phyloP scores from a whole-genome alignment of 495 filamentous ascomycete species.

The Daldinia grandis region DNA sequence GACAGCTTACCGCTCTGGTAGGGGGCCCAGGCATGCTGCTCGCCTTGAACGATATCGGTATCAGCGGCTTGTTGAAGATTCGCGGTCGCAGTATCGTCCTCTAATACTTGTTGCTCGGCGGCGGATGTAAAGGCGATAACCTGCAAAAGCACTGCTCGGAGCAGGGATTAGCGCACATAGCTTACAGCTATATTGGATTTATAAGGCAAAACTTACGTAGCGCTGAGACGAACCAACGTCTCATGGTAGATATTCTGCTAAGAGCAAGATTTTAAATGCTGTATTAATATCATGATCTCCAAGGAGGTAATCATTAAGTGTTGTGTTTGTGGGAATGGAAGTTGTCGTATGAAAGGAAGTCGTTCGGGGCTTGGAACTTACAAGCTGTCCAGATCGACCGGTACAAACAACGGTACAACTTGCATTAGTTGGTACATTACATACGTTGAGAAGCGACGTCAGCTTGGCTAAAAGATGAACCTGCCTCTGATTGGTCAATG shows the following conservation, averaged over 20 bases:
- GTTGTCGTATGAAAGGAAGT: conserved; percentile 13
- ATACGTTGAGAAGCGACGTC: conserved; percentile 34
- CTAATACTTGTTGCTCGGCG: conserved; percentile 50
- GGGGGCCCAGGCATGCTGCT: conserved; percentile 38
- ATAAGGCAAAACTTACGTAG: conserved; percentile 49
- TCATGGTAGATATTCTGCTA: conserved; percentile 49
- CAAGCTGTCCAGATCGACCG: conserved; percentile 49
- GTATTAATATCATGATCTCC: conserved; percentile 45
- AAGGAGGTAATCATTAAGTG: conserved; percentile 22
- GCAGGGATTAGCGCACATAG: conserved; percentile 34
- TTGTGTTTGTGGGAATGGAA: not conserved
- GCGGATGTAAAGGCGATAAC: conserved; percentile 47
- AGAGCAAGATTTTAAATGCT: conserved; percentile 38
- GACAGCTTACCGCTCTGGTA: conserved; percentile 45
- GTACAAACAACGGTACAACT: conserved; percentile 7
- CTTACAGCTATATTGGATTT: conserved; percentile 10
- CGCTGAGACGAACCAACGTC: conserved; percentile 51
- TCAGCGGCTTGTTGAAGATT: conserved; percentile 44
- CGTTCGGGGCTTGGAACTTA: conserved; percentile 14
- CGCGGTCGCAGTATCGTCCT: conserved; percentile 37
- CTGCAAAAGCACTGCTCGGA: conserved; percentile 58
- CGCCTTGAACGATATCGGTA: conserved; percentile 37
- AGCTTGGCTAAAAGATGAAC: conserved; percentile 14
- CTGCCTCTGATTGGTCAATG: conserved; percentile 15
- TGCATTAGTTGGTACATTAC: too few relatives aligned